These are phyloP conservation scores for Solanum bukasovii DNA, from an alignment of 257 asterid genomes.

Conservation along the genomic window DNA sequence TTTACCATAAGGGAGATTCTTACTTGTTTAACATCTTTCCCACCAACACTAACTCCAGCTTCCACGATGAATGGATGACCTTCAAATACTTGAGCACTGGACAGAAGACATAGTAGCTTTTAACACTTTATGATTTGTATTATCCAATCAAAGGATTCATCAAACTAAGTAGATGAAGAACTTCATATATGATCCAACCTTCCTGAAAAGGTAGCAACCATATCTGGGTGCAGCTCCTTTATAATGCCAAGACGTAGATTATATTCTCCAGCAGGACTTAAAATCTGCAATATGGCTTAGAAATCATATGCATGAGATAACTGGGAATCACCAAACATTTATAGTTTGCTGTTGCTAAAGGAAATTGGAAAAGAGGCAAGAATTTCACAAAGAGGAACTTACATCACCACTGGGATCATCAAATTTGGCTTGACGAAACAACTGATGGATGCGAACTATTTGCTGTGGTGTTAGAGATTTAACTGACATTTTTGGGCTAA, in stretches of 20 bases:
- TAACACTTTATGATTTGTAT: neutral
- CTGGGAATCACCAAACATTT: neutral
- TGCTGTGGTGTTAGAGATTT: constrained; percentile 75
- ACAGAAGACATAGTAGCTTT: neutral
- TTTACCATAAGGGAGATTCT: constrained; percentile 11
- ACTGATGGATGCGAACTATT: constrained; percentile 81
- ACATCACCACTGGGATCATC: constrained; percentile 89
- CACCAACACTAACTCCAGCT: constrained; percentile 92
- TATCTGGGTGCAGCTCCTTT: constrained; percentile 87
- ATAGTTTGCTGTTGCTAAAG: neutral
- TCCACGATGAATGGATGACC: constrained; percentile 94
- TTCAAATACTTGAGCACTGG: constrained; percentile 90
- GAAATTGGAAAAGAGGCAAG: constrained; percentile 1
- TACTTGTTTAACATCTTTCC: constrained; percentile 88
- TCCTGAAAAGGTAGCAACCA: constrained; percentile 96
- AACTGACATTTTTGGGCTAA: constrained; percentile 50
- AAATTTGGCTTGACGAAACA: constrained; percentile 92
- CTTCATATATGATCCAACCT: constrained; percentile 31
- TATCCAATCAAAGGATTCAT: neutral
- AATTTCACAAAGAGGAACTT: constrained; percentile 17
- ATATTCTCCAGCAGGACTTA: constrained; percentile 94
- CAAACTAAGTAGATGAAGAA: neutral
- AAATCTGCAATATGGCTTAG: constrained; percentile 44
- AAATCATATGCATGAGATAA: neutral
- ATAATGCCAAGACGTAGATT: constrained; percentile 79